Evolutionary conservation across 768 basidiomycete species (phyloP), one percentile per base, ranked within the genome.

Genomic region (Russula virescens): DNA sequence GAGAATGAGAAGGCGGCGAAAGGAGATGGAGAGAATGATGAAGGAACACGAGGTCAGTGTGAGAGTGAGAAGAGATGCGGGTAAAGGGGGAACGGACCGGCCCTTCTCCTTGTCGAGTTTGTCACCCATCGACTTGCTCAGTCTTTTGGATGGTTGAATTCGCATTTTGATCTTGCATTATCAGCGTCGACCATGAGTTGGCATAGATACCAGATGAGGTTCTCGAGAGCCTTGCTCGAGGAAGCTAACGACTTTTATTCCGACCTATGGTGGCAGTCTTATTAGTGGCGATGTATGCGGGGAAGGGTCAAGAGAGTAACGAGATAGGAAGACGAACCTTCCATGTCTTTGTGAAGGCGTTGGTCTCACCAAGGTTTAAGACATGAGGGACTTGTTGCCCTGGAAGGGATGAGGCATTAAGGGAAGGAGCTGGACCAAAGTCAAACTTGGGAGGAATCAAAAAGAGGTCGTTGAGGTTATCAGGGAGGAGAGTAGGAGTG

Each of bases 341-440:
- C 91, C 91, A 94, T 68, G 91, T 94, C 80, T 86, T 89, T 55
- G 91, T 90, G 73, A 94, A 78, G 61, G 89, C 82, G 73, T 94
- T 91, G 57, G 83, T 79, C 77, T 94, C 91, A 77, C 82, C 77
- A 76, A 94, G 83, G 77, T 92, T 91, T 74, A 87, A 89, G 78
- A 94, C 75, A 93, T 89, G 74, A 94, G 94, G 73, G 91, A 93
- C 80, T 93, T 94, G 84, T 94, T 94, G 76, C 91, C 91, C 91
- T 81, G 71, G 55, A 56, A 54, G 53, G 61, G 28, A 51, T 58
- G 60, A 34, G 58, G 49, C 34, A 65, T 50, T 68, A 67, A 60
- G 57, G 59, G 64, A 61, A 64, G 61, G 58, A 58, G 49, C n/a
- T 62, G 60, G 66, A 60, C 66, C 61, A 66, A 68, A 49, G 40